Percentiles rank a stretch among this genome's conserved stretches.
phyloP scores from a whole-genome alignment of 2,329 filamentous ascomycete genomes.

The Hawksworthiomyces lignivorus region DNA sequence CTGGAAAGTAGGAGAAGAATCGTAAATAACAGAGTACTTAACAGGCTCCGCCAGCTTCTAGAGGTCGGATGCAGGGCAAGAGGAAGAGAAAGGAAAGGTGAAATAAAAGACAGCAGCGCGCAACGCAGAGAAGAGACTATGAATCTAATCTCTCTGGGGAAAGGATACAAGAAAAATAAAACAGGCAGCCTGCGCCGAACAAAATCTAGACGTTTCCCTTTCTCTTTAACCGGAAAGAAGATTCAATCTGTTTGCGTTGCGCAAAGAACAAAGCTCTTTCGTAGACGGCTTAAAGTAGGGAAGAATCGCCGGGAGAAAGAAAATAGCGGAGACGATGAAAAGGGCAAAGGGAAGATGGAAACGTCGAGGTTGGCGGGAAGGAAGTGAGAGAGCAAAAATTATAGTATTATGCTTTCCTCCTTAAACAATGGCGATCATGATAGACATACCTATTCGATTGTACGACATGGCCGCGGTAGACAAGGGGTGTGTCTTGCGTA shows the following conservation, averaged over 20 bases:
- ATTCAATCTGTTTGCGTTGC: slow-evolving; percentile 1
- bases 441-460: slow-evolving; percentile 66
- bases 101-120: background rate
- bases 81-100: background rate
- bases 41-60: slow-evolving; percentile 1
- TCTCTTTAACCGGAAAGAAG: slow-evolving; percentile 2
- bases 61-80: background rate
- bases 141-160: too few species aligned
- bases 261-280: background rate
- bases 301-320: background rate
- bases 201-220: background rate
- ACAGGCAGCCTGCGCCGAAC: slow-evolving; percentile 3
- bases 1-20: slow-evolving; percentile 22
- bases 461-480: slow-evolving; percentile 51
- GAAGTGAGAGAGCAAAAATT: background rate
- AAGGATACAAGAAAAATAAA: background rate
- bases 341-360: background rate
- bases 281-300: background rate
- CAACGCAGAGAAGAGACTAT: too few species aligned
- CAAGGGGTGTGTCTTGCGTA: slow-evolving; percentile 2
- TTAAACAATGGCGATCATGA: background rate
- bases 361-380: background rate
- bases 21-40: slow-evolving; percentile 2
- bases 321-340: background rate
- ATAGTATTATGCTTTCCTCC: background rate